Base-by-base conservation (phyloP, 805 yeast species). In the Yarrowia divulgata region DNA sequence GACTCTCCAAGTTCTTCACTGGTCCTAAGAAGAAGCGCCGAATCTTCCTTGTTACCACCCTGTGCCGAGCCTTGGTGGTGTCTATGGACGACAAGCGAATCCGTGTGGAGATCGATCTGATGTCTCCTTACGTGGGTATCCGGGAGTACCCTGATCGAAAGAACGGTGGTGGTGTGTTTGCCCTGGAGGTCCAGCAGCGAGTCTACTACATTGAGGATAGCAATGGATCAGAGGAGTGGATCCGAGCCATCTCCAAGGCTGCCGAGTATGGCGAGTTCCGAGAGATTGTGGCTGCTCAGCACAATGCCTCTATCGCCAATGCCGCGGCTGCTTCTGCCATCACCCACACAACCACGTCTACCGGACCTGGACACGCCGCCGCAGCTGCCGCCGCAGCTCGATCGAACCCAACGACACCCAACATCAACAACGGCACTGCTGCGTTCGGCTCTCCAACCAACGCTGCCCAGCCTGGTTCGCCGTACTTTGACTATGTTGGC, bases 121-220 rank as follows among this genome's bases (percentile, higher is more conserved):
- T 76, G 9, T 73, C 73, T 32, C 81, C 81, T 9, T 76, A 75
- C 70, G 75, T 77, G 55, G 68, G 66, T 8, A 71, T 80, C 8
- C 72, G 78, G n/a, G 80, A 77, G 50, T 74, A 72, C 46, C 76
- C 77, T 12, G 76, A 71, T 71, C 76, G 74, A 68, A 72, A 71
- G 46, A 70, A 71, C 57, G 72, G 72, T 43, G 62, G 70, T 9
- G 77, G 77, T 14, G 72, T 75, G 34, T 71, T 79, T 49, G 71
- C 77, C 1, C 71, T 79, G 40, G 80, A 79, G 71, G 74, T 78
- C 12, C 75, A 76, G 46, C 74, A 77, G 60, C 74, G 75, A 58
- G 75, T 77, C 29, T 71, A 75, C 68, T 76, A 79, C 18, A 71
- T 79, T 37, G 80, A 79, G 58, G 79, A 78, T 66, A 72, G 75